phyloP scores from a whole-genome alignment of 140 eudicot genomes.

The Flaveria floridana region DNA sequence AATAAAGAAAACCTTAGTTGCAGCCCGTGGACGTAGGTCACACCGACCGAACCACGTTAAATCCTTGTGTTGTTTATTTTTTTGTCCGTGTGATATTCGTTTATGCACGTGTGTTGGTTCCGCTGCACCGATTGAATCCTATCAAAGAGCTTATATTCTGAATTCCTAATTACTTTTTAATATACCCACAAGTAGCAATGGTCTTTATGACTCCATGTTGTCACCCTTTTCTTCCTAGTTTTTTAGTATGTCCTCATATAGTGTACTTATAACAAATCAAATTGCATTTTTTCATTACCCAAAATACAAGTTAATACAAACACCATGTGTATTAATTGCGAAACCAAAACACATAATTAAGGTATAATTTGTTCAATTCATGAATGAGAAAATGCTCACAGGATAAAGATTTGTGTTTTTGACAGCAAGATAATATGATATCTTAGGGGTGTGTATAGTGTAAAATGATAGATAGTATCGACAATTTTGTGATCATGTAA shows the following conservation, averaged over 20 bases:
- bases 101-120: no score
- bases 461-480: constrained; percentile 8
- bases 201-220: background rate
- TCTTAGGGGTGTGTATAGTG: background rate
- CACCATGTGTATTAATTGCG: background rate
- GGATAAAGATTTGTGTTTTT: background rate
- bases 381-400: constrained; percentile 10
- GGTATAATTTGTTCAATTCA: constrained; percentile 8
- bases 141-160: background rate
- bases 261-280: background rate
- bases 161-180: background rate
- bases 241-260: background rate
- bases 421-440: constrained; percentile 14
- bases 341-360: constrained; percentile 3
- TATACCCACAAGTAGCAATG: background rate
- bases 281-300: background rate
- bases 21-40: no score
- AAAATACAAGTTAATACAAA: background rate
- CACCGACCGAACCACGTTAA: no score
- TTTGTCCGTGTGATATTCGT: no score
- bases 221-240: background rate
- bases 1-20: no score
- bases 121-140: no score
- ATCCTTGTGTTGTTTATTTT: no score
- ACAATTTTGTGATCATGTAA: constrained; percentile 22